Evolutionary conservation across 2,329 filamentous ascomycete species (phyloP), one percentile per base, ranked within the genome.

Genomic region (Colletotrichum sp.): DNA sequence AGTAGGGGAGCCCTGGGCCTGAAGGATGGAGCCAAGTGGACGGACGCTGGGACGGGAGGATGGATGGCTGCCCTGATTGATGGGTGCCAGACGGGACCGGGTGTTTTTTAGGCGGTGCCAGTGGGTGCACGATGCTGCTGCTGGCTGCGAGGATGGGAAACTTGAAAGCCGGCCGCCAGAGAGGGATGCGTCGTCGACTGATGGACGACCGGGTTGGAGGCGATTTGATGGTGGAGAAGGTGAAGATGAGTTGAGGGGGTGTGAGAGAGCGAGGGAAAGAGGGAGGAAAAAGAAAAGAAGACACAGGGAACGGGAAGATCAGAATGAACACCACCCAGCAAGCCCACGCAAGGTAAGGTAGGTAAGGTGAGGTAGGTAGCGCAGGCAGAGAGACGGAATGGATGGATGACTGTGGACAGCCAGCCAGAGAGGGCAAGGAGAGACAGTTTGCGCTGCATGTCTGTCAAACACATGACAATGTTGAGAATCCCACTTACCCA

Each of bases 201-300:
- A 57, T 30, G 28, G 24, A 30, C 52, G n/a, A 10, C 24, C 18
- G 34, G 9, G 32, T 16, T 60, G 34, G 18, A 64, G 10, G 26
- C n/a, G 36, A 44, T 26, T 26, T 16, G 62, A 64, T 18, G 34
- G 62, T 34, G 30, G 62, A 64, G 62, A 39, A 26, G 59, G 13
- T 62, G 59, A 64, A 28, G 62, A 64, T 59, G 26, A 16, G 21
- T 28, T 59, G 21, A 59, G 80, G 78, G 76, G 72, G 77, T 79
- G 79, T 79, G 82, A 82, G 36, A 34, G 59, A 55, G 59, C 30
- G 49, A 84, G 81, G 78, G 83, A 83, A 79, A 77, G 83, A 84
- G 26, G 26, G 7, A 30, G 3, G 26, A 30, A 59, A 59, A 59
- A 59, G 15, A 12, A 59, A 59, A 81, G 80, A 82, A 81, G 80